Conservation (phyloP, 164 flowering plant genomes). For the Nymphaea thermarum region DNA sequence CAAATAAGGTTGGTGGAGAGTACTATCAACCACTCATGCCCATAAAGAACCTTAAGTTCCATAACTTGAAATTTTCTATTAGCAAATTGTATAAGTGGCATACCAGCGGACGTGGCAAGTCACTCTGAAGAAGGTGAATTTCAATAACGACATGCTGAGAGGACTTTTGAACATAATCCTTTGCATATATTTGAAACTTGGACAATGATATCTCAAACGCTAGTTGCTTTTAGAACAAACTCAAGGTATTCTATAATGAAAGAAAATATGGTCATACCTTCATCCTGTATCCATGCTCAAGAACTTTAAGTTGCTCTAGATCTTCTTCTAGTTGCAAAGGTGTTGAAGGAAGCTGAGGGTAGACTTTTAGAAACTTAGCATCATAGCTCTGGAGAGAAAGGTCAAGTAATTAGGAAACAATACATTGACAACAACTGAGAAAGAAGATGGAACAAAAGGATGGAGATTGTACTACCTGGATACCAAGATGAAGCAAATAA, state of each 20-base stretch:
- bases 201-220: too few relatives aligned
- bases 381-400: constrained; percentile 58
- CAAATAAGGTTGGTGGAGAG: too few relatives aligned
- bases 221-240: not conserved
- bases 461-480: constrained; percentile 45
- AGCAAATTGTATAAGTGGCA: too few relatives aligned
- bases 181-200: too few relatives aligned
- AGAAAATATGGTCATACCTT: constrained; percentile 34
- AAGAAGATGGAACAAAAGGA: not conserved
- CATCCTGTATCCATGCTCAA: constrained; percentile 97
- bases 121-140: too few relatives aligned
- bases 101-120: too few relatives aligned
- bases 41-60: too few relatives aligned
- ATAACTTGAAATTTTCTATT: too few relatives aligned
- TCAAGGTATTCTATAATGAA: not conserved
- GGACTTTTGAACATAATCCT: too few relatives aligned
- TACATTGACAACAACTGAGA: not conserved
- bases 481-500: constrained; percentile 90
- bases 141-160: too few relatives aligned
- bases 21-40: too few relatives aligned
- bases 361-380: constrained; percentile 68
- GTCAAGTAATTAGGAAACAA: constrained; percentile 1
- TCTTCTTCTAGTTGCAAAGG: constrained; percentile 96
- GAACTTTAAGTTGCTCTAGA: constrained; percentile 92
- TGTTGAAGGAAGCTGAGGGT: constrained; percentile 76